Evolutionary conservation across 2,329 filamentous ascomycete species (phyloP).

Genomic region (Diaporthe sp.): DNA sequence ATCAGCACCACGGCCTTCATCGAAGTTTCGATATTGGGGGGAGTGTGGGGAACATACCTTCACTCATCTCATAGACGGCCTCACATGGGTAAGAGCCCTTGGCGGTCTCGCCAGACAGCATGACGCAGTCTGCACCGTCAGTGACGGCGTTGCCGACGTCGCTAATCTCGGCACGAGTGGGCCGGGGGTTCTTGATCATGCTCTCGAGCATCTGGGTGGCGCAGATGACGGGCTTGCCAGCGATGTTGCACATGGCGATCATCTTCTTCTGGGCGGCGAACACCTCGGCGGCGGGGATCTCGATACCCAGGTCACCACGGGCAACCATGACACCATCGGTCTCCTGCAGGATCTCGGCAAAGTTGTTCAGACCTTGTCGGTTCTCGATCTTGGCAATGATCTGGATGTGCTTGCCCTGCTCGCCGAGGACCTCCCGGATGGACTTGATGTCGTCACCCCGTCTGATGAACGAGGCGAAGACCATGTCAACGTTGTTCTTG

Average conservation of each 20-base stretch:
- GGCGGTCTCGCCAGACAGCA: slow-evolving; percentile 99
- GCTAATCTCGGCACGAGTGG: slow-evolving; percentile 97
- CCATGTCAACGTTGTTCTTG: slow-evolving; percentile 99
- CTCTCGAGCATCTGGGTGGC: slow-evolving; percentile 99
- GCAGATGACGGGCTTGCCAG: slow-evolving; percentile 98
- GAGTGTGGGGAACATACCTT: slow-evolving; percentile 63
- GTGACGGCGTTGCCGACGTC: slow-evolving; percentile 98
- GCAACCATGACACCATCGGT: slow-evolving; percentile 99
- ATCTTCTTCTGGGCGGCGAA: slow-evolving; percentile 99
- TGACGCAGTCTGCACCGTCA: slow-evolving; percentile 98
- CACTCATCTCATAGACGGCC: slow-evolving; percentile 97
- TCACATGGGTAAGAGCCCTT: slow-evolving; percentile 96
- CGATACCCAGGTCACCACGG: slow-evolving; percentile 97
- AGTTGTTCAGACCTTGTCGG: slow-evolving; percentile 99
- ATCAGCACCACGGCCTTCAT: slow-evolving; percentile 2
- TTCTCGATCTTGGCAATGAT: slow-evolving; percentile 99
- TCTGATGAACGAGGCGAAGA: slow-evolving; percentile 98
- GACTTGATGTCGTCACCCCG: slow-evolving; percentile 91
- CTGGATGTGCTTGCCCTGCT: slow-evolving; percentile 95
- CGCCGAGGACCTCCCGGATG: slow-evolving; percentile 91
- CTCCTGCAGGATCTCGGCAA: slow-evolving; percentile 94
- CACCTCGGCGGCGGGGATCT: slow-evolving; percentile 98
- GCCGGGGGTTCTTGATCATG: slow-evolving; percentile 99
- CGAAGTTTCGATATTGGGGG: too few species aligned
- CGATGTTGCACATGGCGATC: slow-evolving; percentile 99